Evolutionary conservation across 108 stramenopile species (phyloP).

Genomic region (Pseudonitzschia pungens): DNA sequence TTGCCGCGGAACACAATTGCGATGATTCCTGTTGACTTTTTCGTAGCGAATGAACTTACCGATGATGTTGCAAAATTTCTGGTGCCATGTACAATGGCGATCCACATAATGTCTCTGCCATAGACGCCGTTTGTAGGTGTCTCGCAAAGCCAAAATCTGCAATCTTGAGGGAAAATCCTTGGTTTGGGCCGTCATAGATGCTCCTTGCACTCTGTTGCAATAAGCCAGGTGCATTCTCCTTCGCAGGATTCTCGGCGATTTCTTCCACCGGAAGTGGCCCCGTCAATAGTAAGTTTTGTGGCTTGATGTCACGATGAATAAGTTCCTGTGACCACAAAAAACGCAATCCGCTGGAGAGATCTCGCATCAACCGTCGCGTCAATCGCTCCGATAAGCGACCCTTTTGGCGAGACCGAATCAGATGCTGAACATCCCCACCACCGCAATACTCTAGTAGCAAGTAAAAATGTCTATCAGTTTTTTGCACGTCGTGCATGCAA

Average conservation of each 20-base stretch:
- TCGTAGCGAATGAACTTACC: slow-evolving; percentile 35
- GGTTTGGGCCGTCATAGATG: slow-evolving; percentile 14
- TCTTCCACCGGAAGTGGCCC: slow-evolving; percentile 71
- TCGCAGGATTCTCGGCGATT: slow-evolving; percentile 43
- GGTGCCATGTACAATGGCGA: slow-evolving; percentile 98
- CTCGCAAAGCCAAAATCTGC: slow-evolving; percentile 99
- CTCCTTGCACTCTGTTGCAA: background rate
- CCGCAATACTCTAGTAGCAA: slow-evolving; percentile 94
- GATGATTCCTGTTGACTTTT: background rate
- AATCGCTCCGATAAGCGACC: slow-evolving; percentile 78
- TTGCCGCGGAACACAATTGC: background rate
- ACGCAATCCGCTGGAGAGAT: slow-evolving; percentile 86
- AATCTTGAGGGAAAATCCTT: slow-evolving; percentile 81
- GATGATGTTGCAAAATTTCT: slow-evolving; percentile 83
- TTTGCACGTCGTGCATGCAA: slow-evolving; percentile 79
- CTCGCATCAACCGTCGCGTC: slow-evolving; percentile 85
- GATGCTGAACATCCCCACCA: slow-evolving; percentile 91
- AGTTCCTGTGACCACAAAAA: slow-evolving; percentile 87
- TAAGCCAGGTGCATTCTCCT: slow-evolving; percentile 28
- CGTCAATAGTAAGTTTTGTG: slow-evolving; percentile 94
- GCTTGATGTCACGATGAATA: slow-evolving; percentile 96
- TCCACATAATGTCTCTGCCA: slow-evolving; percentile 98
- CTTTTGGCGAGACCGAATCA: slow-evolving; percentile 75
- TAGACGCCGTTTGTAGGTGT: slow-evolving; percentile 81
- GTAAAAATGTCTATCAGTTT: slow-evolving; percentile 88